Percentiles rank a stretch among this genome's conserved stretches.
Evolutionary conservation across 148 eudicot genomes (phyloP).

Genomic region (Mesembryanthemum crystallinum): DNA sequence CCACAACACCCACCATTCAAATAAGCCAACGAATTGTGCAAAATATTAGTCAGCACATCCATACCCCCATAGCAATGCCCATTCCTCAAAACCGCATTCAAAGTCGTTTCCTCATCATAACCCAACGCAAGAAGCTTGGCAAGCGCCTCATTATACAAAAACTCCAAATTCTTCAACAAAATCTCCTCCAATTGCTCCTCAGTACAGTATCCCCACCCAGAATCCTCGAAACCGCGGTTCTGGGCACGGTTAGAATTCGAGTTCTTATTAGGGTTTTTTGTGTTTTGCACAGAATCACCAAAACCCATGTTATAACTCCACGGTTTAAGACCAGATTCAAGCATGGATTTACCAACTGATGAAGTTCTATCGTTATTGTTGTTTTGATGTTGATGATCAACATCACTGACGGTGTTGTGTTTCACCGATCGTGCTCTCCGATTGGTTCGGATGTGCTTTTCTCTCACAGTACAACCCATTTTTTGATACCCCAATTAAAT

Average conservation of each 20-base stretch:
- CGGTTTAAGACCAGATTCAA: conserved; percentile 51
- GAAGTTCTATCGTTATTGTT: conserved; percentile 26
- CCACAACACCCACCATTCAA: conserved; percentile 53
- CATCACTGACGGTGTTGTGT: conserved; percentile 29
- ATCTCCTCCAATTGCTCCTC: conserved; percentile 92
- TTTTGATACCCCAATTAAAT: background rate
- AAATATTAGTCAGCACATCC: conserved; percentile 82
- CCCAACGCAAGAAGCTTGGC: conserved; percentile 68
- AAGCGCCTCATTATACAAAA: conserved; percentile 76
- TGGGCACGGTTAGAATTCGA: conserved; percentile 23
- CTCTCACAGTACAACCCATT: conserved; percentile 95
- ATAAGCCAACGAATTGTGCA: conserved; percentile 75
- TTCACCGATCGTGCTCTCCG: conserved; percentile 65
- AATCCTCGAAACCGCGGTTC: conserved; percentile 59
- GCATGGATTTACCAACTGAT: conserved; percentile 32
- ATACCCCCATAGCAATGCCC: conserved; percentile 93
- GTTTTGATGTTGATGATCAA: conserved; percentile 28
- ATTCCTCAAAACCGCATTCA: conserved; percentile 64
- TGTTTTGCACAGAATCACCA: conserved; percentile 34
- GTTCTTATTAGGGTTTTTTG: conserved; percentile 30
- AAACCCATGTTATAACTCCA: conserved; percentile 50
- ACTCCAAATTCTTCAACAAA: conserved; percentile 72
- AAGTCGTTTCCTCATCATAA: conserved; percentile 77
- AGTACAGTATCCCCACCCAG: conserved; percentile 89
- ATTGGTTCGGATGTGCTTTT: conserved; percentile 70